Base-by-base conservation (phyloP, 441 rosid genomes). In the Euphorbia corollata region DNA sequence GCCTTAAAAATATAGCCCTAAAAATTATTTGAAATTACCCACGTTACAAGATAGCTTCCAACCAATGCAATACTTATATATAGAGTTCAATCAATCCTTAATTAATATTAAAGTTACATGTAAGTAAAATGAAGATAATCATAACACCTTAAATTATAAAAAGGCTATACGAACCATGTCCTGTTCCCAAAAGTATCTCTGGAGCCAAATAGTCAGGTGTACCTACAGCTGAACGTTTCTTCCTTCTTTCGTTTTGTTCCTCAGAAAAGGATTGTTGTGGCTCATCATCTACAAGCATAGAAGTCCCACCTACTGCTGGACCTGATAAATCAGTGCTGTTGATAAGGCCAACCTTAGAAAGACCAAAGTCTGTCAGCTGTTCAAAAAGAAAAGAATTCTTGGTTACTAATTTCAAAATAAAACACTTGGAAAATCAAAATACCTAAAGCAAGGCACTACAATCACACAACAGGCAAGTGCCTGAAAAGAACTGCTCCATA, bases 161-260 rank as follows among this genome's bases (percentile, higher is more conserved):
- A 67, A 68, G 65, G 78, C 68, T 72, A 81, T 86, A 86, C 85
- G 68, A 77, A 95, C 99, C 99, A 80, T 95, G 98, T 76, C 99
- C 98, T 48, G 97, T 95, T 80, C 99, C 99, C 79, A 95, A 75
- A 73, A 95, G 98, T 69, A 95, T 92, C 82, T 95, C 99, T 50
- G 99, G 99, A n/a, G 99, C 99, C 91, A 95, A 83, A 79, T 95
- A 95, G 82, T 95, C 99, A 30, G 99, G 99, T 34, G 99, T 95
- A 77, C 99, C 99, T 74, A 90, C 98, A 72, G 99, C 98, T 72
- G 99, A 90, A 68, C 99, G 93, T 74, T 95, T 92, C 88, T 95
- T 88, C 77, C 86, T 81, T 78, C 90, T 85, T 70, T 87, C 97
- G 63, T 61, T 84, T 77, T 83, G 91, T 64, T 86, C 73, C 78